Base-by-base conservation (phyloP, 1,284 basidiomycete genomes). In the Agroathelia rolfsii region DNA sequence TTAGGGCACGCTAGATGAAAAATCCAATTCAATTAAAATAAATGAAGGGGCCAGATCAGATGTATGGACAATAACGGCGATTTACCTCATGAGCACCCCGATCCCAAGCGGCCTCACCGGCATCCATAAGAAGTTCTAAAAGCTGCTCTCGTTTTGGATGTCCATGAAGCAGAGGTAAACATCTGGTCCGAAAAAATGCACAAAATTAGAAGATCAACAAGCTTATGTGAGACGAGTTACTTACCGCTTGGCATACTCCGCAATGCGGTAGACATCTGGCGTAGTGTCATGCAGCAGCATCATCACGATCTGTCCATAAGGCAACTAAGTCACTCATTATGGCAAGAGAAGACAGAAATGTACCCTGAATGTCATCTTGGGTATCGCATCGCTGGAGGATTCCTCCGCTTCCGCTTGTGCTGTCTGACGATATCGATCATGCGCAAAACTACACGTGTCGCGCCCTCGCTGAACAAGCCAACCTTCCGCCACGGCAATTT, bases 361-460 rank as follows among this genome's bases (percentile, higher is more conserved):
- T 46, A 77, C 76, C 51, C 71, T 65, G 41, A 78, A 68, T 6
- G 74, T 76, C 76, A 81, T 80, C 46, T 72, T 77, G n/a, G 73
- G 63, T 20, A 71, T 56, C 1, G 57, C 50, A n/a, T 65, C 66
- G 24, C 57, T 52, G 0, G 73, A 57, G 9, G 79, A 56, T 3
- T 50, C 53, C 27, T 66, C 60, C 0, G 65, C 69, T 50, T 78
- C 74, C 2, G 62, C 64, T 44, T 74, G 69, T 6, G 72, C 74
- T 11, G 77, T 75, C 50, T 79, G 77, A 6, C 76, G 66, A 52
- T 79, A 81, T 29, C 76, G 59, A 47, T 81, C 77, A 49, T 82
- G 78, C 3, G 76, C 61, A 53, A 79, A 81, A 41, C 68, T 73
- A 50, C 76, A 79, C 75, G 79, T 78, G 43, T 81, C 78, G 17